These are phyloP conservation scores for Plasmopara muralis DNA, from an alignment of 352 stramenopile species.

Conservation along the genomic window DNA sequence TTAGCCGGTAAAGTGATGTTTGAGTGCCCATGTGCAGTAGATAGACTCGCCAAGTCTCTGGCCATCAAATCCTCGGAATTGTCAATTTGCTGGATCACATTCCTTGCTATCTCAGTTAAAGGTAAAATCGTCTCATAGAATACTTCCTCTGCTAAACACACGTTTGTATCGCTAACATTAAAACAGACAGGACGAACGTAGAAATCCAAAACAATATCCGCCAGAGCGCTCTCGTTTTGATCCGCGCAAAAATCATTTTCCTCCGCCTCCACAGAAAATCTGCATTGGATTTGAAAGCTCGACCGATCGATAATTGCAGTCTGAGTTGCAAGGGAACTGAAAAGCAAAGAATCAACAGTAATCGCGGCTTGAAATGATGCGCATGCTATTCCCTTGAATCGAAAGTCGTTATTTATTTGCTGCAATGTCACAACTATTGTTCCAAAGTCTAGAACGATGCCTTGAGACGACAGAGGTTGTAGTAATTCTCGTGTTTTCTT, in stretches of 20 bases:
- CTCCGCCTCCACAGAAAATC: constrained; percentile 6
- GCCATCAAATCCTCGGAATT: constrained; percentile 12
- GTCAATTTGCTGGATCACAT: constrained; percentile 20
- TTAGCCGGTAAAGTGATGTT: not conserved
- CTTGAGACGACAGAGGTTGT: constrained; percentile 26
- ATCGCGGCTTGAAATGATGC: constrained; percentile 14
- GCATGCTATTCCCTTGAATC: not conserved
- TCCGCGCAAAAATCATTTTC: constrained; percentile 2
- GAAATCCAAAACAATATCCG: constrained; percentile 20
- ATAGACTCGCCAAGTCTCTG: constrained; percentile 12
- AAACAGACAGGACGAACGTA: constrained; percentile 32
- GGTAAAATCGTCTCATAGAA: constrained; percentile 28
- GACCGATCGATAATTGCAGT: constrained; percentile 31
- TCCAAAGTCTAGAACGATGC: constrained; percentile 49
- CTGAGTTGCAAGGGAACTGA: constrained; percentile 27
- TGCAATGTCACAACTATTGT: constrained; percentile 25
- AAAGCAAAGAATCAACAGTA: constrained; percentile 22
- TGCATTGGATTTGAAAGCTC: constrained; percentile 28
- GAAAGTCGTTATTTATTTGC: constrained; percentile 13
- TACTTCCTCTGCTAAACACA: constrained; percentile 32
- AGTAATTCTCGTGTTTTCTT: constrained; percentile 23
- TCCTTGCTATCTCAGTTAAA: constrained; percentile 22
- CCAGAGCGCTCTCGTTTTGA: not conserved
- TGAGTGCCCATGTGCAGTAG: constrained; percentile 1
- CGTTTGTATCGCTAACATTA: constrained; percentile 40